Percentiles rank a stretch among this genome's conserved stretches.
Evolutionary conservation across 768 basidiomycete genomes (phyloP).

Genomic region (Suillus discolor): DNA sequence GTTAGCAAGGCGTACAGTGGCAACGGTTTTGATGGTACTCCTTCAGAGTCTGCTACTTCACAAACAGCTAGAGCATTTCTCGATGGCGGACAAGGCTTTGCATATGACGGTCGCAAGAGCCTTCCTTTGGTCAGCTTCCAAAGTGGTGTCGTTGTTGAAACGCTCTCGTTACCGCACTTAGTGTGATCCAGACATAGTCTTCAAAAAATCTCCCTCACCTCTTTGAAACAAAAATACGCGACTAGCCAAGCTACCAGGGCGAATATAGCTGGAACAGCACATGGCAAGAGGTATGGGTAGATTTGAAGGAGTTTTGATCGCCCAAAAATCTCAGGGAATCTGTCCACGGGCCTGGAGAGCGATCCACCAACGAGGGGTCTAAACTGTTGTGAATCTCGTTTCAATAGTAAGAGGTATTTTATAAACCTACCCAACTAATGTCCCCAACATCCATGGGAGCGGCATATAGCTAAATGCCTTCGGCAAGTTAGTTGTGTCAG

Average conservation of each 20-base stretch:
- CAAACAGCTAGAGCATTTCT: background rate
- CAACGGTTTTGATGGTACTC: conserved; percentile 29
- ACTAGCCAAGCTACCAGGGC: conserved; percentile 50
- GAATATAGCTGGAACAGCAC: conserved; percentile 60
- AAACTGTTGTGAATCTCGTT: conserved; percentile 9
- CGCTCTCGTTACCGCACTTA: conserved; percentile 33
- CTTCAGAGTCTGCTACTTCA: conserved; percentile 6
- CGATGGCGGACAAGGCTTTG: no score
- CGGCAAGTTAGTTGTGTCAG: conserved; percentile 16
- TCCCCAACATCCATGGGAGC: conserved; percentile 40
- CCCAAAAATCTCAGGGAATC: conserved; percentile 60
- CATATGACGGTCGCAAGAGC: conserved; percentile 12
- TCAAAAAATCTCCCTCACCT: conserved; percentile 31
- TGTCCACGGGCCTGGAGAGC: conserved; percentile 61
- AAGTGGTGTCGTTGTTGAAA: conserved; percentile 9
- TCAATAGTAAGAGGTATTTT: background rate
- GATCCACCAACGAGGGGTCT: conserved; percentile 67
- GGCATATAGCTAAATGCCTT: conserved; percentile 61
- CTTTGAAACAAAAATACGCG: conserved; percentile 50
- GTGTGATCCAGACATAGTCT: background rate
- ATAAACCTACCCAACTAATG: conserved; percentile 38
- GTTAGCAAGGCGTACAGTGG: conserved; percentile 50
- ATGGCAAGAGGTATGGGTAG: conserved; percentile 71
- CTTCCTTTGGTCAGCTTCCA: background rate
- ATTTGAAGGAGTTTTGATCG: conserved; percentile 50